Conservation (phyloP, 805 yeast species). For the Zygotorulaspora florentina region DNA sequence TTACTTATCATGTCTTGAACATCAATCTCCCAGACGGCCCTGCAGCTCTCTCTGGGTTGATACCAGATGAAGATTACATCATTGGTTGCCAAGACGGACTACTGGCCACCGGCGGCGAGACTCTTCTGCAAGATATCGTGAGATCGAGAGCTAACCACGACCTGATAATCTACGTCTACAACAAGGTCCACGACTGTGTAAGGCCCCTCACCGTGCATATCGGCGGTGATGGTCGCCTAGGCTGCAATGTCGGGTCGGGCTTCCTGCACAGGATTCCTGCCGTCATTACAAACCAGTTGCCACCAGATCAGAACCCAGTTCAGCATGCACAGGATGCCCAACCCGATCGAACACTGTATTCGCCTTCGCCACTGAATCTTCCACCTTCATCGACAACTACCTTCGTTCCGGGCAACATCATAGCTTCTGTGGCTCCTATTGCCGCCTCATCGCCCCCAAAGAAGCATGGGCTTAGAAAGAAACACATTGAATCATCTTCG, state of each 20-base stretch:
- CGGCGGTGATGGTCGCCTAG: slow-evolving; percentile 79
- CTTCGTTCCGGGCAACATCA: slow-evolving; percentile 19
- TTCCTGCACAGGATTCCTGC: slow-evolving; percentile 80
- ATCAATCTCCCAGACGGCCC: slow-evolving; percentile 69
- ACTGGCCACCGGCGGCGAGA: slow-evolving; percentile 83
- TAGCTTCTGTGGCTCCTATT: slow-evolving; percentile 1
- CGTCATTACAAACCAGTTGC: slow-evolving; percentile 9
- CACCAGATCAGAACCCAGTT: neutral
- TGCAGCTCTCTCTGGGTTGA: slow-evolving; percentile 75
- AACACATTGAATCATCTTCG: slow-evolving; percentile 12
- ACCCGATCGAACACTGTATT: neutral
- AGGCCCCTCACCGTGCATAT: slow-evolving; percentile 84
- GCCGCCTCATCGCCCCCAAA: slow-evolving; percentile 1
- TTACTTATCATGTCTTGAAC: slow-evolving; percentile 80
- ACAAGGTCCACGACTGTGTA: slow-evolving; percentile 78
- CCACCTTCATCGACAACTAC: slow-evolving; percentile 16
- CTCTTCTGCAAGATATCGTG: slow-evolving; percentile 63
- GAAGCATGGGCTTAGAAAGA: slow-evolving; percentile 11
- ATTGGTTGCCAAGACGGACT: slow-evolving; percentile 86
- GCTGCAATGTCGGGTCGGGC: slow-evolving; percentile 95
- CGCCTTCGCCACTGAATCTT: slow-evolving; percentile 1
- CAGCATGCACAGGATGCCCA: slow-evolving; percentile 1
- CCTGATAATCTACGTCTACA: slow-evolving; percentile 68
- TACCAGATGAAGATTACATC: slow-evolving; percentile 83
- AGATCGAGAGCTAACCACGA: slow-evolving; percentile 45